Percentiles rank a stretch among this genome's conserved stretches.
These are phyloP conservation scores for Aspergillus awamori DNA, from an alignment of 2,329 filamentous ascomycete genomes.

Conservation along the genomic window DNA sequence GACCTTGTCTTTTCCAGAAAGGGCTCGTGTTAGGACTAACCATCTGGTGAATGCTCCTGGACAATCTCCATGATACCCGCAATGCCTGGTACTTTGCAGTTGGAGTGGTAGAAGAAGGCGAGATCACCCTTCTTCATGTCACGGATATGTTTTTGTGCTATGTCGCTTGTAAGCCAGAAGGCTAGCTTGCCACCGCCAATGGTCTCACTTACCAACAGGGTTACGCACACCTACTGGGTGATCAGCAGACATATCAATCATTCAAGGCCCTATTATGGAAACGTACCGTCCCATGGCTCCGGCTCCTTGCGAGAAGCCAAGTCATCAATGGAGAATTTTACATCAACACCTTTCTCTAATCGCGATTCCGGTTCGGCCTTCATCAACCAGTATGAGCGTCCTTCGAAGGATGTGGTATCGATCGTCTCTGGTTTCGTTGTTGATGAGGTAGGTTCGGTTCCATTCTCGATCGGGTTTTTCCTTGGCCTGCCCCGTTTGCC, in stretches of 20 bases:
- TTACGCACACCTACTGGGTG: constrained; percentile 48
- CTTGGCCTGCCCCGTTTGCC: constrained; percentile 29
- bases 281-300: constrained; percentile 87
- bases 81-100: constrained; percentile 85
- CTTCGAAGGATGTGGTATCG: constrained; percentile 21
- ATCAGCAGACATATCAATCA: constrained; percentile 10
- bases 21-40: constrained; percentile 52
- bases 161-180: neutral
- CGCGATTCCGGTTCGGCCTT: constrained; percentile 88
- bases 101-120: constrained; percentile 97
- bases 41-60: constrained; percentile 76
- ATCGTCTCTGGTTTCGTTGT: constrained; percentile 22
- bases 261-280: neutral
- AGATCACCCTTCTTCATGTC: constrained; percentile 89
- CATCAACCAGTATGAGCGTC: constrained; percentile 72
- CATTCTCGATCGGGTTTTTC: constrained; percentile 24
- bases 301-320: constrained; percentile 71
- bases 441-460: constrained; percentile 17
- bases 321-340: constrained; percentile 94
- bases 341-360: constrained; percentile 82
- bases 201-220: constrained; percentile 38
- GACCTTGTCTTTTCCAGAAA: neutral
- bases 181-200: neutral
- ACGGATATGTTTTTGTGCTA: constrained; percentile 84
- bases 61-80: constrained; percentile 89